These are phyloP conservation scores for Ochetophila trinervis DNA, from an alignment of 306 rosid species.

Conservation along the genomic window DNA sequence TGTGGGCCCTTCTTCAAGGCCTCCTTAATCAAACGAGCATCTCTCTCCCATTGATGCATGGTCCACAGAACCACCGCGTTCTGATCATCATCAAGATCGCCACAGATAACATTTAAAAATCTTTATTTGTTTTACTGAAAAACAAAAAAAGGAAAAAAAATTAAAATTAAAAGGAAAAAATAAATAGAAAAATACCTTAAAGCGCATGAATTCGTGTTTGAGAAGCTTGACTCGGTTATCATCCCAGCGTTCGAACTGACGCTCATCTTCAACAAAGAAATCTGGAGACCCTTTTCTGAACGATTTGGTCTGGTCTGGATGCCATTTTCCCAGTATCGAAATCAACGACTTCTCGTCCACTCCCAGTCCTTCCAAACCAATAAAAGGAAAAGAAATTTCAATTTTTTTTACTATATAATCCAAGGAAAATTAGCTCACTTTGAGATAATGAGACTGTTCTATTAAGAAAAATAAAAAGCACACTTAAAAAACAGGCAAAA, in stretches of 20 bases:
- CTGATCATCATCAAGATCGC: slow-evolving; percentile 24
- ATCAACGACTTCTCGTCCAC: slow-evolving; percentile 71
- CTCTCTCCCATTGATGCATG: slow-evolving; percentile 98
- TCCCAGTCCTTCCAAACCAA: slow-evolving; percentile 62
- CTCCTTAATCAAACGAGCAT: slow-evolving; percentile 73
- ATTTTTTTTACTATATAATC: too few relatives aligned
- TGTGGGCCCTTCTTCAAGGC: slow-evolving; percentile 61
- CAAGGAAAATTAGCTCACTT: too few relatives aligned
- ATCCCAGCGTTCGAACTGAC: slow-evolving; percentile 70
- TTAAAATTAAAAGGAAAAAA: too few relatives aligned
- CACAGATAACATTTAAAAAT: not conserved
- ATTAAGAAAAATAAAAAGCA: too few relatives aligned
- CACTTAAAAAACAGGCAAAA: too few relatives aligned
- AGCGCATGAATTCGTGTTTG: slow-evolving; percentile 81
- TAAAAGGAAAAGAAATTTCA: not conserved
- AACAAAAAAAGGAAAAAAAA: not conserved
- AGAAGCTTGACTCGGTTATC: slow-evolving; percentile 54
- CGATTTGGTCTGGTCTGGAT: slow-evolving; percentile 47
- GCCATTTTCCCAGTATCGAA: slow-evolving; percentile 66
- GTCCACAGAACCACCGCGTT: slow-evolving; percentile 79
- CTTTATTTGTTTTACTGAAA: too few relatives aligned
- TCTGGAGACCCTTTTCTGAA: slow-evolving; percentile 58
- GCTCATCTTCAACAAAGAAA: slow-evolving; percentile 66
- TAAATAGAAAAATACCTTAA: slow-evolving; percentile 67
- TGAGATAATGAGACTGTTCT: too few relatives aligned